Base-by-base conservation (phyloP, 2,329 filamentous ascomycete genomes). In the Endoconidiophora laricicola region DNA sequence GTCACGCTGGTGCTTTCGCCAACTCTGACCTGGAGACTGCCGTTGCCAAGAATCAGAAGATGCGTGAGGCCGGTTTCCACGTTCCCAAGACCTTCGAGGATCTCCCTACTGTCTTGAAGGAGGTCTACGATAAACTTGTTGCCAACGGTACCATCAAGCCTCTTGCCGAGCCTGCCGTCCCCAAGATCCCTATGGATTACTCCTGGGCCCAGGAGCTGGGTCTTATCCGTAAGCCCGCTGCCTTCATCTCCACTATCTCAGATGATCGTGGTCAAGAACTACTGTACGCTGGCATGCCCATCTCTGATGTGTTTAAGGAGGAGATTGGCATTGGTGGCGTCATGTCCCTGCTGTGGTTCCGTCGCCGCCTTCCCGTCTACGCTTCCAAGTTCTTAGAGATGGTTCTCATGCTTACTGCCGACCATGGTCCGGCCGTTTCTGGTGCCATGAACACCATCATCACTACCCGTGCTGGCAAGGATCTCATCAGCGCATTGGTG, bases 371-470 rank as follows among this genome's bases (percentile, higher is more conserved):
- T 56, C 91, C 91, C 56, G 74, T 83, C 63, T 96, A 95, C 66
- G 91, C 91, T 63, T 93, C 86, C 77, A 94, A 94, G 73, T 98
- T 98, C 78, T 73, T 98, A 60, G 91, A 98, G 77, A 98, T 98
- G 91, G 91, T 98, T 58, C 90, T 98, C 67, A 98, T 98, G 91
- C 80, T 98, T 64, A 98, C 91, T 64, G 91, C 91, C 61, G 91
- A 98, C 65, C 91, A 98, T 80, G 91, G 91, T 70, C 91, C 91
- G 49, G 91, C 91, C 60, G 91, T 98, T 60, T 98, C 91, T 60
- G 91, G 91, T 78, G 91, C 91, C 68, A 98, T 98, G 91, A 98
- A 98, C 82, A 98, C 91, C 66, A 98, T 98, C 67, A 96, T 98
- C 67, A 98, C 91, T 56, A 98, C 91, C 54, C 86, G 91, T 84